Conservation (phyloP, 306 rosid genomes). For the Trifolium pratense region DNA sequence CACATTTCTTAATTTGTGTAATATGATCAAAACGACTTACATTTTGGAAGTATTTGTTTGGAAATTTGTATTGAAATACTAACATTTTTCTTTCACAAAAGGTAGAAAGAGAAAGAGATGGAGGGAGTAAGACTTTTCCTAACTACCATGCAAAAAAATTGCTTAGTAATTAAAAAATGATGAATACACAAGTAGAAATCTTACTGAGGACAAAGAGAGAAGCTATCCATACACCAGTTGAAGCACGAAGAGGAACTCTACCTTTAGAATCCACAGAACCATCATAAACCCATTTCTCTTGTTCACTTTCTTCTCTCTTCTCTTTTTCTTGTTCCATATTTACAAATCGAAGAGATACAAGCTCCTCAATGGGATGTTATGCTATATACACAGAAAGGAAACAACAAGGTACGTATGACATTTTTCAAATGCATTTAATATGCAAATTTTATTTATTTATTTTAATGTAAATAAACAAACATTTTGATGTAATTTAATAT, state of each 20-base stretch:
- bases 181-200: not conserved
- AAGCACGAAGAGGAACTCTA: slow-evolving; percentile 59
- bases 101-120: no score
- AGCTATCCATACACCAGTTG: slow-evolving; percentile 71
- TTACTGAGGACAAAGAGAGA: slow-evolving; percentile 61
- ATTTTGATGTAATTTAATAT: no score
- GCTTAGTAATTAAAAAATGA: no score
- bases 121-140: no score
- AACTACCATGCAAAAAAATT: no score
- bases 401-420: not conserved
- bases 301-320: slow-evolving; percentile 42
- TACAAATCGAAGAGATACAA: not conserved
- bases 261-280: slow-evolving; percentile 54
- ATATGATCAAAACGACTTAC: no score
- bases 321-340: slow-evolving; percentile 42
- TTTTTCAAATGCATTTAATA: not conserved
- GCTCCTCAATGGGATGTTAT: slow-evolving; percentile 17
- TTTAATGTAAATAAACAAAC: no score
- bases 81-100: no score
- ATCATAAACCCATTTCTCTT: slow-evolving; percentile 59
- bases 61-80: no score
- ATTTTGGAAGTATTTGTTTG: no score
- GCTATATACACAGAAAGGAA: slow-evolving; percentile 25
- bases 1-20: no score
- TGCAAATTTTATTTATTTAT: no score